Evolutionary conservation across 306 rosid species (phyloP), one percentile per base, ranked within the genome.

Genomic region (Betula pendula): DNA sequence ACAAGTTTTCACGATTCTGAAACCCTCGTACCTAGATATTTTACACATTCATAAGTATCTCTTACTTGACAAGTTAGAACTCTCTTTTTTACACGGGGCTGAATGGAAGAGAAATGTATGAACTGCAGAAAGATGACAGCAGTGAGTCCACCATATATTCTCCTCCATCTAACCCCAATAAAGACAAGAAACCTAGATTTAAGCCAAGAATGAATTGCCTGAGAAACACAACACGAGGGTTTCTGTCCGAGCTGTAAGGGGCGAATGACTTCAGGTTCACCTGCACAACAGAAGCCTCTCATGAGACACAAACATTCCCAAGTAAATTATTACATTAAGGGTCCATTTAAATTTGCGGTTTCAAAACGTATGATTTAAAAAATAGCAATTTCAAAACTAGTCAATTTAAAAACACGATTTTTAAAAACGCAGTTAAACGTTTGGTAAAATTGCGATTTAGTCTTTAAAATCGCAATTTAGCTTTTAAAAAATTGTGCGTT

Each of bases 181-280:
- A 31, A 77, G 49, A 63, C 42, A 42, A 67, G 79, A 71, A 81
- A 86, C 90, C 74, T 7, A 17, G 44, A 35, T 65, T n/a, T 38
- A 81, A 93, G 98, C 96, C 98, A 93, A 90, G 98, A 90, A 93
- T 90, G 96, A 93, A 44, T 93, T 93, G 98, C 98, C 98, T 65
- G 86, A 67, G 90, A 79, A 79, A 74, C 75, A 77, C 83, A 72
- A 58, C 80, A 74, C 78, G 81, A 70, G 68, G 59, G 85, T 69
- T 67, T 72, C 74, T 83, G 77, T 63, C 73, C 59, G 48, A 56
- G 85, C 72, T 81, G 73, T 77, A 73, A 67, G 77, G 79, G 73
- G 68, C 33, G 50, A 56, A 55, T 9, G 47, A 80, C 85, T 55
- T 85, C 83, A 65, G 59, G 86, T 78, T 58, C 88, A 82, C 89